A percentile compares a stretch with the other conserved stretches of the same genome.
These are phyloP conservation scores for Homolaphlyctis polyrhiza DNA, from an alignment of 371 early-diverging fungal genomes.

Conservation along the genomic window DNA sequence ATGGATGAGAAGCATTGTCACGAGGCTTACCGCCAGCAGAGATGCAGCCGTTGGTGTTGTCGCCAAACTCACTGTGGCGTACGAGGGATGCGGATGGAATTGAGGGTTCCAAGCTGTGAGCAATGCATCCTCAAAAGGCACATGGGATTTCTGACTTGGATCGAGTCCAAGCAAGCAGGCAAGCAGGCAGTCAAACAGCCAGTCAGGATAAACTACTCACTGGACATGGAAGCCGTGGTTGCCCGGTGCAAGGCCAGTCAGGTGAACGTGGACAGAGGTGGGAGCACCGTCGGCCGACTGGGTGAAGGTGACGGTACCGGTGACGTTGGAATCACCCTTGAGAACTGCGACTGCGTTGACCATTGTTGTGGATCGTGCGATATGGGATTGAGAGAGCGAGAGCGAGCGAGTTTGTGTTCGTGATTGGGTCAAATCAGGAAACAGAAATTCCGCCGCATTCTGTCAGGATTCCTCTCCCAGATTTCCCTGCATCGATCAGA, in stretches of 20 bases:
- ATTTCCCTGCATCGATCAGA: too few relatives aligned
- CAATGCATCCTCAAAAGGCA: too few relatives aligned
- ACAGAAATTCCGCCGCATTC: too few relatives aligned
- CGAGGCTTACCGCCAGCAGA: constrained; percentile 30
- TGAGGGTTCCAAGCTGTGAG: background rate
- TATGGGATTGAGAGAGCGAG: background rate
- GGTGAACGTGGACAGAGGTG: constrained; percentile 48
- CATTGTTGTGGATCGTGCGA: constrained; percentile 12
- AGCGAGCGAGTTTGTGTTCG: too few relatives aligned
- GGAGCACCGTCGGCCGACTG: constrained; percentile 57
- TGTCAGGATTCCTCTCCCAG: too few relatives aligned
- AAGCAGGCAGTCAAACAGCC: background rate
- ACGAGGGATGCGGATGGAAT: background rate
- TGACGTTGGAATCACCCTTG: constrained; percentile 40
- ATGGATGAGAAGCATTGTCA: too few relatives aligned
- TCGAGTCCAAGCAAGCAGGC: background rate
- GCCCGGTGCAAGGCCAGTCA: constrained; percentile 66
- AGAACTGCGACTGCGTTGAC: constrained; percentile 32
- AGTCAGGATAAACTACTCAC: constrained; percentile 4
- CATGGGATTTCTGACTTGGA: too few relatives aligned
- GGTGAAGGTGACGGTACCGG: constrained; percentile 65
- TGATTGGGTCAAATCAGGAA: too few relatives aligned
- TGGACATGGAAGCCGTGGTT: constrained; percentile 88
- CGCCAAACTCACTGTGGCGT: constrained; percentile 51
- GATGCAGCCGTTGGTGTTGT: constrained; percentile 59